These are phyloP conservation scores for Komagataella pastoris DNA, from an alignment of 805 yeast species.

Conservation along the genomic window DNA sequence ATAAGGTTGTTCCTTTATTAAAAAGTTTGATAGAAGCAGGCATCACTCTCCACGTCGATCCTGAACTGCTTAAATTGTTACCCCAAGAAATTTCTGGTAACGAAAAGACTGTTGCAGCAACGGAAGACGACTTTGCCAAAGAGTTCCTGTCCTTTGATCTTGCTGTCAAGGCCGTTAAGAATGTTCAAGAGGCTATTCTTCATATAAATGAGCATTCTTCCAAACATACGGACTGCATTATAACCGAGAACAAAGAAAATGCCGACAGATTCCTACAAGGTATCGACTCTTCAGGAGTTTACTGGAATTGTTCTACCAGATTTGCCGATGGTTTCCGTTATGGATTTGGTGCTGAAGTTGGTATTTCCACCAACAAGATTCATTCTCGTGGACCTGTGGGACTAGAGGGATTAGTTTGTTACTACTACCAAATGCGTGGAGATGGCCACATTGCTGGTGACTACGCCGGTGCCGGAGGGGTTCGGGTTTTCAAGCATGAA, in stretches of 20 bases:
- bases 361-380: constrained; percentile 90
- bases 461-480: constrained; percentile 89
- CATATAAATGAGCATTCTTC: constrained; percentile 91
- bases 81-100: constrained; percentile 8
- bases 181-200: constrained; percentile 58
- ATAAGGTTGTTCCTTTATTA: constrained; percentile 7
- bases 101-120: constrained; percentile 29
- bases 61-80: constrained; percentile 26
- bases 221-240: constrained; percentile 87
- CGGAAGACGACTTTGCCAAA: constrained; percentile 58
- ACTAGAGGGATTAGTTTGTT: constrained; percentile 88
- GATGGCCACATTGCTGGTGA: constrained; percentile 88
- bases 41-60: constrained; percentile 63
- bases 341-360: constrained; percentile 98
- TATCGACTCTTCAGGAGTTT: constrained; percentile 90
- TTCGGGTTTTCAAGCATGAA: constrained; percentile 62
- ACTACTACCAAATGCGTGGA: constrained; percentile 89
- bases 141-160: constrained; percentile 80
- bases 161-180: constrained; percentile 51
- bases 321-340: constrained; percentile 98
- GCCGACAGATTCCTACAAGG: constrained; percentile 77
- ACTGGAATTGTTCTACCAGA: constrained; percentile 95
- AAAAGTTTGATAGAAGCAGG: constrained; percentile 38
- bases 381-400: constrained; percentile 99
- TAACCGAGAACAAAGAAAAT: constrained; percentile 56